phyloP scores from a whole-genome alignment of 2,329 filamentous ascomycete genomes.

The Davidsoniella neocaledoniae region DNA sequence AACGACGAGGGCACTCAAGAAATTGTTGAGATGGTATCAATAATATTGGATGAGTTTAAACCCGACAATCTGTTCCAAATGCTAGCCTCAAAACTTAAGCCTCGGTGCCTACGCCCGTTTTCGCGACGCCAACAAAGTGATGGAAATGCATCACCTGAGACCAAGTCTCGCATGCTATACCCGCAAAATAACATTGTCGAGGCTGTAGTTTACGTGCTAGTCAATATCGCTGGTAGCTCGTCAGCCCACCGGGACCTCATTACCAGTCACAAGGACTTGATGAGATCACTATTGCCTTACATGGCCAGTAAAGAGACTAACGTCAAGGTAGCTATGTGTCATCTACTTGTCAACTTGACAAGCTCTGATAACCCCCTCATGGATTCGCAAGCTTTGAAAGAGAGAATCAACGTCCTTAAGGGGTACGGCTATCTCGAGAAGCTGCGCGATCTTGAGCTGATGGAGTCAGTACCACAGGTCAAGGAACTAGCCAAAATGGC shows the following conservation, averaged over 20 bases:
- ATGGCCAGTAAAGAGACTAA: conserved; percentile 56
- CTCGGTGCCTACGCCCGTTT: conserved; percentile 38
- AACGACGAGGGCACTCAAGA: conserved; percentile 29
- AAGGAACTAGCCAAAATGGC: conserved; percentile 71
- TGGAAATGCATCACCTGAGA: conserved; percentile 13
- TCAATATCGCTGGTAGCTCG: conserved; percentile 73
- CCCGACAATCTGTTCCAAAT: conserved; percentile 67
- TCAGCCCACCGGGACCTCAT: conserved; percentile 63
- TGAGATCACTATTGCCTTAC: conserved; percentile 56
- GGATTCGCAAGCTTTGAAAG: conserved; percentile 41
- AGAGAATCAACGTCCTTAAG: conserved; percentile 52
- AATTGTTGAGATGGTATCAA: conserved; percentile 64
- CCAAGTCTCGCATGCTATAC: conserved; percentile 34
- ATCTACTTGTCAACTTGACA: conserved; percentile 72
- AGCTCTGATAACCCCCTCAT: conserved; percentile 42
- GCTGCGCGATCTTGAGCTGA: conserved; percentile 40
- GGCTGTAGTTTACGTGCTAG: conserved; percentile 64
- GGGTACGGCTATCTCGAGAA: conserved; percentile 54
- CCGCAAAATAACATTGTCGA: conserved; percentile 55
- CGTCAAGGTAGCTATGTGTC: conserved; percentile 64
- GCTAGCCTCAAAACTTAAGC: conserved; percentile 58
- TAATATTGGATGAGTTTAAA: conserved; percentile 59
- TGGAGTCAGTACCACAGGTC: conserved; percentile 66
- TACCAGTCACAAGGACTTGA: conserved; percentile 57
- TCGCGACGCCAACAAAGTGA: conserved; percentile 23